Evolutionary conservation across 805 yeast species (phyloP).

Genomic region (Sporopachydermia lactativora): DNA sequence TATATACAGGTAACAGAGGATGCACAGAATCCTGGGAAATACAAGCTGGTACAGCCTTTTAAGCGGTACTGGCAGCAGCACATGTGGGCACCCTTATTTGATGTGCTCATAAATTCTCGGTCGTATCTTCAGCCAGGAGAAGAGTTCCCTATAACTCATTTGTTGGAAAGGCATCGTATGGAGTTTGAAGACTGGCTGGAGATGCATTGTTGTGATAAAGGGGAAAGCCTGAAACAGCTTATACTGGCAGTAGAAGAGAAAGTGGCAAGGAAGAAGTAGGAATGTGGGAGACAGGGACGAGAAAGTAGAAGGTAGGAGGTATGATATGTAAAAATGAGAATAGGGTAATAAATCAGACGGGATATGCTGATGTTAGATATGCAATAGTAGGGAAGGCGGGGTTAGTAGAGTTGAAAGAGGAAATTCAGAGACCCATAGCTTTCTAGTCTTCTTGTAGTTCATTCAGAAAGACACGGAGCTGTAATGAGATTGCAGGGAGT

Average conservation of each 20-base stretch:
- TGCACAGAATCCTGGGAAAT: conserved; percentile 15
- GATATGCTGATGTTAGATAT: too few species aligned
- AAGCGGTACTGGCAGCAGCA: conserved; percentile 68
- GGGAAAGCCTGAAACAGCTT: conserved; percentile 4
- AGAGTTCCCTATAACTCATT: conserved; percentile 27
- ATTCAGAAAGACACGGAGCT: too few species aligned
- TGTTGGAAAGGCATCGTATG: conserved; percentile 21
- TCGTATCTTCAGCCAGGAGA: conserved; percentile 10
- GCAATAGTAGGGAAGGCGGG: too few species aligned
- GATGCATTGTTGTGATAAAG: conserved; percentile 5
- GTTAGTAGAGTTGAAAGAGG: too few species aligned
- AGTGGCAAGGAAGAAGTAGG: neutral
- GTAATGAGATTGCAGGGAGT: too few species aligned
- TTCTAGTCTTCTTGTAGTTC: too few species aligned
- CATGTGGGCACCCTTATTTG: conserved; percentile 58
- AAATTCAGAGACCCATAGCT: too few species aligned
- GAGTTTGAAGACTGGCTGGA: conserved; percentile 31
- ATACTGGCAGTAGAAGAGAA: neutral
- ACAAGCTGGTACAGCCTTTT: conserved; percentile 30
- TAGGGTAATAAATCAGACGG: too few species aligned
- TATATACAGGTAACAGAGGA: conserved; percentile 32
- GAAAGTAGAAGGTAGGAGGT: too few species aligned
- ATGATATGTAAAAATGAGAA: too few species aligned
- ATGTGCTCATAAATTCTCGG: conserved; percentile 45
- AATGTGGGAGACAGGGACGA: too few species aligned